Conservation (phyloP, 106 monocot genomes). For the Allium sativum region DNA sequence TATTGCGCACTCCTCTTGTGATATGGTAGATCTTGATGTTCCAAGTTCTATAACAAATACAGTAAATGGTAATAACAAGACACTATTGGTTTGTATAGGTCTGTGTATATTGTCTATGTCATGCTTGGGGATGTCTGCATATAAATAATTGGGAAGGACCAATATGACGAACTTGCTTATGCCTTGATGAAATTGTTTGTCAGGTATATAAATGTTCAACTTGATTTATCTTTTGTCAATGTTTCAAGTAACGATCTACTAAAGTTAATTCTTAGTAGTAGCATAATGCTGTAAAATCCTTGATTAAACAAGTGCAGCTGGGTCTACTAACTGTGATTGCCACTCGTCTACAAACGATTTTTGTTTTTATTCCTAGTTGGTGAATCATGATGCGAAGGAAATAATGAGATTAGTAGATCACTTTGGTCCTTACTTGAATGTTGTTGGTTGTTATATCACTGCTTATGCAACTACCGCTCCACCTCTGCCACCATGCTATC, state of each 20-base stretch:
- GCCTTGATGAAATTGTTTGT: background rate
- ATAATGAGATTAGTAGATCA: background rate
- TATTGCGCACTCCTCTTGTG: too few relatives aligned
- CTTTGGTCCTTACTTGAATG: background rate
- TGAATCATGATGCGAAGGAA: background rate
- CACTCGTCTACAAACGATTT: background rate
- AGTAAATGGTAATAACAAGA: too few relatives aligned
- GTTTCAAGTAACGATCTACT: too few relatives aligned
- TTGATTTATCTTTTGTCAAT: background rate
- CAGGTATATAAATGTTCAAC: background rate
- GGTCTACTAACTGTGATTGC: too few relatives aligned
- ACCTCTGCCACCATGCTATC: too few relatives aligned
- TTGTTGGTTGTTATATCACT: background rate
- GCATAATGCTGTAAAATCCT: too few relatives aligned
- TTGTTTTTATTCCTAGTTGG: too few relatives aligned
- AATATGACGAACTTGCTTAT: constrained; percentile 96
- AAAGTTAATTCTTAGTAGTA: too few relatives aligned
- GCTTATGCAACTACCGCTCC: too few relatives aligned
- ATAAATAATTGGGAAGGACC: constrained; percentile 94
- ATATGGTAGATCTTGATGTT: too few relatives aligned
- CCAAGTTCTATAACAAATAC: too few relatives aligned
- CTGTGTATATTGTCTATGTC: constrained; percentile 85
- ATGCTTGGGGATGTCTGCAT: constrained; percentile 91
- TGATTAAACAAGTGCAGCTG: too few relatives aligned
- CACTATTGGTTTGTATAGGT: constrained; percentile 41